Percentiles rank a stretch among this genome's conserved stretches.
Conservation (phyloP, 352 stramenopile genomes). For the Globisporangium lucens region DNA sequence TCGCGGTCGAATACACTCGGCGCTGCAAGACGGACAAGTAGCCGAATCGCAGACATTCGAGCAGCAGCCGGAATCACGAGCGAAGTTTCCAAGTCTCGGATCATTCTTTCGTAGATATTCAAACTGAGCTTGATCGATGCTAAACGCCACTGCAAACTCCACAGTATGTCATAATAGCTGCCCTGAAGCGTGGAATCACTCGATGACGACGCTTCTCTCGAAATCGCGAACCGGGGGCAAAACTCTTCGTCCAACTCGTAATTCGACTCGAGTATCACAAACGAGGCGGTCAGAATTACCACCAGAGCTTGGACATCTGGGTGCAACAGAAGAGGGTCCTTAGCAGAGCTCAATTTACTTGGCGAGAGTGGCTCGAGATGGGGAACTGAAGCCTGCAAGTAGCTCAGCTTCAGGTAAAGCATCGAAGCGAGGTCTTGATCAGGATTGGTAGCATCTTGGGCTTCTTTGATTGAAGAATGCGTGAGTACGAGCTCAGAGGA, state of each 20-base stretch:
- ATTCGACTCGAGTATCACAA: conserved; percentile 31
- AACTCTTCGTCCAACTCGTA: conserved; percentile 33
- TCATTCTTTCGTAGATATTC: conserved; percentile 25
- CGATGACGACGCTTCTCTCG: not conserved
- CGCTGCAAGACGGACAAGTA: conserved; percentile 33
- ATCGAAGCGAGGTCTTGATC: not conserved
- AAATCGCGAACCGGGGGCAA: conserved; percentile 35
- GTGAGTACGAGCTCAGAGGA: not conserved
- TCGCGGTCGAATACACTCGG: conserved; percentile 37
- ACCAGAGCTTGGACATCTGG: conserved; percentile 26
- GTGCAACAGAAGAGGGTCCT: conserved; percentile 8
- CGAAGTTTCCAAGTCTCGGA: conserved; percentile 32
- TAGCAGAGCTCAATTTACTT: no score
- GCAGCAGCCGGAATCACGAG: conserved; percentile 25
- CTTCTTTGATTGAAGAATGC: not conserved
- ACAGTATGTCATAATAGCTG: conserved; percentile 31
- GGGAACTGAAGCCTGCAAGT: conserved; percentile 3
- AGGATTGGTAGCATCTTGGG: not conserved
- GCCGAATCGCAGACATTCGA: conserved; percentile 27
- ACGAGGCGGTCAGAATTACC: conserved; percentile 28
- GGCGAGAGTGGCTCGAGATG: not conserved
- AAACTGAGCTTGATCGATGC: conserved; percentile 14
- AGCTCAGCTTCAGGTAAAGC: conserved; percentile 10
- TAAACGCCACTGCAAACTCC: conserved; percentile 43
- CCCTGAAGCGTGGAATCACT: not conserved